Evolutionary conservation across 805 yeast species (phyloP), one percentile per base, ranked within the genome.

Genomic region (Starmerella powellii): DNA sequence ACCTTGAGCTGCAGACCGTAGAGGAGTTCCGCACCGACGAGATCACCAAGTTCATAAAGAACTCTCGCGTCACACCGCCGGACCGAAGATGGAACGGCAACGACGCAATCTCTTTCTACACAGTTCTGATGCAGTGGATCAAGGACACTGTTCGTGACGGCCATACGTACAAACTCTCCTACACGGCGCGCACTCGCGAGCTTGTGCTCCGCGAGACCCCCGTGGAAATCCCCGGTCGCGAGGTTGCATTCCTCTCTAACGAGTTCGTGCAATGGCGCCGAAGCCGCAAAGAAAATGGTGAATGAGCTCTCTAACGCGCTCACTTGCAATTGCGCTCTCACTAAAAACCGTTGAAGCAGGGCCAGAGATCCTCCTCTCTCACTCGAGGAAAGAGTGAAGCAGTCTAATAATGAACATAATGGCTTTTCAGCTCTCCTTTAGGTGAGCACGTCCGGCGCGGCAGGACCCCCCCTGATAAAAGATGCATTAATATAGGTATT

Each of bases 71-170:
- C 13, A 46, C 56, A 1, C 40, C 41, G 8, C 47, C 48, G 5
- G 36, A 44, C 10, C 41, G 40, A 30, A 44, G 45, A 37, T 74
- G 83, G 60, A 76, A 75, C 54, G 88, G 94, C 50, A 72, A 77
- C 60, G 84, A 78, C 42, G 77, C 88, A 8, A 66, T 88, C 38
- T 82, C 78, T 53, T 91, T 93, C 76, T 82, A 84, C 60, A 88
- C 88, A 3, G 86, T 91, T 0, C 71, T 80, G 16, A 65, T 84
- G 41, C 84, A 82, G 44, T 86, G 95, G 95, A 57, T 88, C 27
- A 65, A 65, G 32, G 68, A 67, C 18, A 61, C 62, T 19, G 63
- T 79, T 16, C 79, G 83, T 11, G 63, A 66, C 23, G 73, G 72
- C 33, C 75, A 76, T 45, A 59, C 49, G 6, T 55, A 55, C 32